phyloP scores from a whole-genome alignment of 2,329 filamentous ascomycete genomes.

The Alternaria atra region DNA sequence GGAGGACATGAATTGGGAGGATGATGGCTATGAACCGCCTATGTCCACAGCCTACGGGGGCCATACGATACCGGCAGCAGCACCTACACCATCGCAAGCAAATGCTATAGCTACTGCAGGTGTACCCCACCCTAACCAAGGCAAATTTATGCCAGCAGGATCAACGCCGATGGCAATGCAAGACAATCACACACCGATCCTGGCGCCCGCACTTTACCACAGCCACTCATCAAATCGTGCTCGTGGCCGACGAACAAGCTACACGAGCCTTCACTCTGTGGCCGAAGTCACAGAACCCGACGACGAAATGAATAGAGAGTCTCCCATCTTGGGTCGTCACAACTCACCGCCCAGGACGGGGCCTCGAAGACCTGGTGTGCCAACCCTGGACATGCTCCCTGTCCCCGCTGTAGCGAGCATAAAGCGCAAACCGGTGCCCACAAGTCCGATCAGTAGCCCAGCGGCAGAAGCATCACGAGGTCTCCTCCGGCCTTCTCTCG shows the following conservation, averaged over 20 bases:
- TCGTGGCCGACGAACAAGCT: conserved; percentile 44
- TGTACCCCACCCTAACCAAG: not conserved
- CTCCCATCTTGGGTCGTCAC: conserved; percentile 30
- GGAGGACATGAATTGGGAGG: conserved; percentile 39
- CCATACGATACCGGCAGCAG: conserved; percentile 12
- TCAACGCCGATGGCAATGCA: conserved; percentile 22
- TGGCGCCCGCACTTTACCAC: conserved; percentile 40
- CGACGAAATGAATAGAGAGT: conserved; percentile 26
- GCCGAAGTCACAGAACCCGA: conserved; percentile 45
- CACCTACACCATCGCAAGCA: conserved; percentile 6
- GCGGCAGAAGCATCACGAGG: conserved; percentile 31
- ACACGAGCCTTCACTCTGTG: conserved; percentile 44
- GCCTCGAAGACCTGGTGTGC: conserved; percentile 14
- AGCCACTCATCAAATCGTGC: conserved; percentile 48
- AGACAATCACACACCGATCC: conserved; percentile 29
- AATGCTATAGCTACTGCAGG: conserved; percentile 1
- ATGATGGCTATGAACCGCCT: conserved; percentile 36
- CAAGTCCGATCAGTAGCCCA: conserved; percentile 26
- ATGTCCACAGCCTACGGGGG: conserved; percentile 13
- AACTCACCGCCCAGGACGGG: conserved; percentile 12
- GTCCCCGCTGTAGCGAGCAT: conserved; percentile 29
- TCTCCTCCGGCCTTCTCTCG: conserved; percentile 35
- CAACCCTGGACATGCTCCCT: conserved; percentile 22
- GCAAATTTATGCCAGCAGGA: conserved; percentile 11
- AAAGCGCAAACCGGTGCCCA: conserved; percentile 38